Base-by-base conservation (phyloP, 1,284 basidiomycete genomes). In the Ustilago nuda region DNA sequence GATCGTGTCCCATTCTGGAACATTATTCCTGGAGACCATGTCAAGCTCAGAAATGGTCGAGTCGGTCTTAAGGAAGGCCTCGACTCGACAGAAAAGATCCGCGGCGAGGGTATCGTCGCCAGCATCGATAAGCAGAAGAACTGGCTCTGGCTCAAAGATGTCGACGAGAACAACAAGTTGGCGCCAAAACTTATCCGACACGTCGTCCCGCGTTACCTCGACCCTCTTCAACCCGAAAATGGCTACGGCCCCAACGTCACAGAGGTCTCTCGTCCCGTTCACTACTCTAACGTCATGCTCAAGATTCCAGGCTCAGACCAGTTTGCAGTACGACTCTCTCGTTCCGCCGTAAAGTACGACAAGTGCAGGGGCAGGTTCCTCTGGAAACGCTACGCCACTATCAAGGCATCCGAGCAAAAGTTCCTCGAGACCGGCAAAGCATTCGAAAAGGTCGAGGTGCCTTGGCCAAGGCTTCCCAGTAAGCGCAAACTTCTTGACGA, bases 1-100 rank as follows among this genome's bases (percentile, higher is more conserved):
- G 86, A 87, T 67, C 83, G 87, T 45, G 81, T 87, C 43, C 77
- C 82, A 0, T 86, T 82, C 67, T 87, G 86, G 86, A 86, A 87
- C 79, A 83, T 87, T 62, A 84, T 83, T 2, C 85, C 86, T 2
- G 84, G 84, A 4, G 87, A 87, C 61, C 78, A 82, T 33, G 87
- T 87, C 33, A 76, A 76, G 37, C 76, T 87, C 36, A 69, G 84
- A 62, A 76, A 66, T 33, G 87, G 87, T 15, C 73, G 76, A 17
- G 74, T 79, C 3, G 79, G 72, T 23, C 69, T 76, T 46, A 68
- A 78, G 33, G 68, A 79, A 23, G 72, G 76, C 9, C 66, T 73
- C 48, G 78, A 78, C 27, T 57, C 54, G 4, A 61, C 61, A 12
- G 57, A 73, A 12, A 80, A 77, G 46, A 63, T 82, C 19, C 75